Base-by-base conservation (phyloP, 2,329 filamentous ascomycete species). In the Lasiodiplodia gonubiensis region DNA sequence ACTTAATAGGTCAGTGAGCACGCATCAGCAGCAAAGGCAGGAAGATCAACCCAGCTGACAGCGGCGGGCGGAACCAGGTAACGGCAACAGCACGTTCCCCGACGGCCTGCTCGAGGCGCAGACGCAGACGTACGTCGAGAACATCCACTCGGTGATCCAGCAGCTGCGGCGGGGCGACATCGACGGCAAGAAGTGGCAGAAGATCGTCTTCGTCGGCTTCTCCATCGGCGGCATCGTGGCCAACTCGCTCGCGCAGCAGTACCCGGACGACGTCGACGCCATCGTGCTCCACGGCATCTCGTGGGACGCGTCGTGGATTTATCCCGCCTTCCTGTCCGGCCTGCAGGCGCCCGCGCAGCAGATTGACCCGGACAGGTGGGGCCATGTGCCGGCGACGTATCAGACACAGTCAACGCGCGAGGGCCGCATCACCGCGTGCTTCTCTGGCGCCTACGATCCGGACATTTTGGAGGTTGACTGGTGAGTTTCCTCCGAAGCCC, bases 101-200 rank as follows among this genome's bases (percentile, higher is more conserved):
- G 27, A 53, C 51, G 51, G 51, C 23, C 23, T 53, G 23, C 51
- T 53, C 51, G 51, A 53, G 27, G 51, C 27, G 11, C 51, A 53
- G 51, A 53, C 51, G 4, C 51, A 53, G 12, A 53, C 51, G 10
- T 53, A 53, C 51, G 51, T 53, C 10, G 51, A 53, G 51, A 53
- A 27, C 10, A 27, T 53, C 23, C 51, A 53, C 27, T 10, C 33
- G 27, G 51, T 53, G 2, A 33, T 53, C 16, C 23, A 33, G 23
- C 18, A 33, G 23, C 51, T 53, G 4, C 51, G 51, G 12, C 12
- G 30, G 2, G 51, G 51, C 51, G 51, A 53, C 25, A 16, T 53
- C 5, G 51, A 16, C 14, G 27, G 27, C 27, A 27, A n/a, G 14
- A n/a, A 27, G 12, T 53, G 23, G 23, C 18, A 53, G 23, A 53